Conservation (phyloP, 305 asterid species). For the Solanum hybrid region DNA sequence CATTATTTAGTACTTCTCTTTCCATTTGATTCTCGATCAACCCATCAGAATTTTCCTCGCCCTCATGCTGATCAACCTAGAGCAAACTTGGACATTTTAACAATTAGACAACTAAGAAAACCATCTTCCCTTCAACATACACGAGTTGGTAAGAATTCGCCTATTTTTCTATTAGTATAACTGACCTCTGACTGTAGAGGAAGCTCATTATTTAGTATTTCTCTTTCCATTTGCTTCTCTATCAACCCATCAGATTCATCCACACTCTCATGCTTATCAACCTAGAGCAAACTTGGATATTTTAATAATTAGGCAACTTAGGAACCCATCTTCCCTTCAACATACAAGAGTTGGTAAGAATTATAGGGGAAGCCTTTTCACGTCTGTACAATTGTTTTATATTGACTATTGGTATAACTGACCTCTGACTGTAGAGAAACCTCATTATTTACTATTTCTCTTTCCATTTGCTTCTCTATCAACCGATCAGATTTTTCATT, state of each 20-base stretch:
- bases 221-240: constrained; percentile 32
- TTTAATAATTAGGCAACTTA: background rate
- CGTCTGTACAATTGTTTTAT: background rate
- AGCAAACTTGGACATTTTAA: background rate
- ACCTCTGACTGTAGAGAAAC: background rate
- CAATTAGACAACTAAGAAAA: background rate
- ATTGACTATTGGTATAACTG: background rate
- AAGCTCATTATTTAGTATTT: constrained; percentile 26
- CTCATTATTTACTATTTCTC: background rate
- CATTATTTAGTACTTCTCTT: background rate
- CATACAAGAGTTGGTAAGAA: background rate
- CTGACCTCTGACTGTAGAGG: constrained; percentile 36
- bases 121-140: background rate
- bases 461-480: background rate
- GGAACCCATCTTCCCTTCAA: background rate
- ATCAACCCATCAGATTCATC: constrained; percentile 33
- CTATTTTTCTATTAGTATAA: background rate
- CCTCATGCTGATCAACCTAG: constrained; percentile 3
- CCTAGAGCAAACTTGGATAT: constrained; percentile 5
- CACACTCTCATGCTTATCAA: constrained; percentile 37
- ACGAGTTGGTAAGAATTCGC: background rate
- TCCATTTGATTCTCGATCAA: background rate
- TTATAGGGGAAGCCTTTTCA: background rate
- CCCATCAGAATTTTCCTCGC: background rate
- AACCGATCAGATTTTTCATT: background rate